These are phyloP conservation scores for Pyrrhoderma noxium DNA, from an alignment of 1,284 basidiomycete species.

Conservation along the genomic window DNA sequence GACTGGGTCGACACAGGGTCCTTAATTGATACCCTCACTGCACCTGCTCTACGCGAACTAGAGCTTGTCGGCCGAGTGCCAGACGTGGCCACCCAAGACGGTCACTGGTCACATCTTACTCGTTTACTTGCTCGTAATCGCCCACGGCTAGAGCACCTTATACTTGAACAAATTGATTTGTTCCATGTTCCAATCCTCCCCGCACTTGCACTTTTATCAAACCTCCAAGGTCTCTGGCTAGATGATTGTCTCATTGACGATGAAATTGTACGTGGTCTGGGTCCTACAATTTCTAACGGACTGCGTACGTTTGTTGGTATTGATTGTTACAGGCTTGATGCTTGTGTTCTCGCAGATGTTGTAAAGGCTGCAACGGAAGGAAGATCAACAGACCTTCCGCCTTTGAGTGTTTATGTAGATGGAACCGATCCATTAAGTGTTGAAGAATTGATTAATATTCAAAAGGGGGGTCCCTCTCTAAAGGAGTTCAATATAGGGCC, in stretches of 20 bases:
- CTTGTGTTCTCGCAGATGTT: constrained; percentile 3
- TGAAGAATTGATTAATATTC: background rate
- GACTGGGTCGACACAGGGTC: constrained; percentile 11
- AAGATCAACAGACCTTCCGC: background rate
- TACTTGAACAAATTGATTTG: constrained; percentile 13
- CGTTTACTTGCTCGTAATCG: constrained; percentile 4
- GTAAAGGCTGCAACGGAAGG: background rate
- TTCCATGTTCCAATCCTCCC: constrained; percentile 7
- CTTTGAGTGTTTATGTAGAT: constrained; percentile 6
- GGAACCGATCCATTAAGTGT: background rate
- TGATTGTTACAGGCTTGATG: constrained; percentile 9
- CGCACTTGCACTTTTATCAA: background rate
- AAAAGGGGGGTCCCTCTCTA: background rate
- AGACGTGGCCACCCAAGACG: background rate
- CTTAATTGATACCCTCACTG: constrained; percentile 8
- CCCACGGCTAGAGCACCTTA: constrained; percentile 9
- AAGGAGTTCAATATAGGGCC: constrained; percentile 5
- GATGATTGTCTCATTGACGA: constrained; percentile 16
- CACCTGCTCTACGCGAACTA: constrained; percentile 12
- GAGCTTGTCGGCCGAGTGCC: constrained; percentile 10
- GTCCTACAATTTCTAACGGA: background rate
- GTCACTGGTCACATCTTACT: constrained; percentile 9
- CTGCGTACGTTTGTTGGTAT: constrained; percentile 10
- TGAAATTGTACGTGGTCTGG: constrained; percentile 6
- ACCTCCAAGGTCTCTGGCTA: constrained; percentile 15